These are phyloP conservation scores for Dionaea muscipula DNA, from an alignment of 179 eudicot genomes.

Conservation along the genomic window DNA sequence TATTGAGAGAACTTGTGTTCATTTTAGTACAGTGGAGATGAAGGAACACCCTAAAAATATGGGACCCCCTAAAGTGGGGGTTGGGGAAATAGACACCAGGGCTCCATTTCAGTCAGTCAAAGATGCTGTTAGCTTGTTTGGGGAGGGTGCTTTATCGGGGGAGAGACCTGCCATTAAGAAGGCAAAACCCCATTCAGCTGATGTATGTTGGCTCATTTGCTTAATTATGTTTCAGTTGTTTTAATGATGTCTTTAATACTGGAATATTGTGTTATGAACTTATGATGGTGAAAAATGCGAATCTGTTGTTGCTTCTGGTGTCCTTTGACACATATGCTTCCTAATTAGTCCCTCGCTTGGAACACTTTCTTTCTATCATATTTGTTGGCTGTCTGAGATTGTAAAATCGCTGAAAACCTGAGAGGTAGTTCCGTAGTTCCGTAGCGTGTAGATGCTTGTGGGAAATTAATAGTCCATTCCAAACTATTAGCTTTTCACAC, in stretches of 20 bases:
- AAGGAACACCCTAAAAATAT: slow-evolving; percentile 36
- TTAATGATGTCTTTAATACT: not conserved
- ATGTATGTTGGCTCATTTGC: slow-evolving; percentile 33
- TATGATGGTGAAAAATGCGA: not conserved
- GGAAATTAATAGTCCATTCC: no score
- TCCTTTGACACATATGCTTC: no score
- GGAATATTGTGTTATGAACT: no score
- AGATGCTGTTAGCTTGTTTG: slow-evolving; percentile 91
- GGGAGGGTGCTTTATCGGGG: slow-evolving; percentile 77
- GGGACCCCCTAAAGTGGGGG: slow-evolving; percentile 51
- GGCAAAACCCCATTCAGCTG: slow-evolving; percentile 60
- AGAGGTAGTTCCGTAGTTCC: no score
- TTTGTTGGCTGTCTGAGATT: no score
- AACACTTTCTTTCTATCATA: no score
- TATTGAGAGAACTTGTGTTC: not conserved
- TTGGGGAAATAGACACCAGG: slow-evolving; percentile 91
- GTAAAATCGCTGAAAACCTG: no score
- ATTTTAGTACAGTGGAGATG: slow-evolving; percentile 32
- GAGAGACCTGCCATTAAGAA: slow-evolving; percentile 55
- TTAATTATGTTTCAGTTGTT: not conserved
- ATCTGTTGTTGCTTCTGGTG: not conserved
- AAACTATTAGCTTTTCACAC: no score
- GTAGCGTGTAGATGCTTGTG: no score
- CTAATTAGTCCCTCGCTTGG: no score
- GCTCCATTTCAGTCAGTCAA: slow-evolving; percentile 95